Percentiles rank a stretch among this genome's conserved stretches.
Evolutionary conservation across 2,329 filamentous ascomycete species (phyloP).

Genomic region (Diaporthe vexans): DNA sequence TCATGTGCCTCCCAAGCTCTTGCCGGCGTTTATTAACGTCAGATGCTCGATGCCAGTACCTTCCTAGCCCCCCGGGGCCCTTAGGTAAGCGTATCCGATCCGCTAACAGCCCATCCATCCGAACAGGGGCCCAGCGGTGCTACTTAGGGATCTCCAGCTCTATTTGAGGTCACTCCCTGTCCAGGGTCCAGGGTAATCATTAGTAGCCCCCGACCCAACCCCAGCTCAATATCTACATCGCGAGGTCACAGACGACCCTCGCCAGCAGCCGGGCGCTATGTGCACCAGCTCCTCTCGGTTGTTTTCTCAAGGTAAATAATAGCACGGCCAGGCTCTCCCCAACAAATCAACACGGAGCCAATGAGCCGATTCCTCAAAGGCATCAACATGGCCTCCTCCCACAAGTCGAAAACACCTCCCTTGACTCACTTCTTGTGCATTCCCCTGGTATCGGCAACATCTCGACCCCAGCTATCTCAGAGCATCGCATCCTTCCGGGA

Average conservation of each 20-base stretch:
- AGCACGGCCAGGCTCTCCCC: background rate
- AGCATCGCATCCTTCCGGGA: constrained; percentile 73
- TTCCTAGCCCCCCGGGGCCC: no score
- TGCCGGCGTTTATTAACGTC: constrained; percentile 14
- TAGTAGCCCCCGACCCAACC: background rate
- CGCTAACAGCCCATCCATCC: background rate
- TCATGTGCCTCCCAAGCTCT: background rate
- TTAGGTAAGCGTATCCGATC: background rate
- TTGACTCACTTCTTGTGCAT: constrained; percentile 82
- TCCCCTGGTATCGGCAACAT: constrained; percentile 74
- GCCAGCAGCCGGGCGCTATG: background rate
- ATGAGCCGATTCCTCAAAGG: constrained; percentile 34
- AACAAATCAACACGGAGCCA: background rate
- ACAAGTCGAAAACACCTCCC: constrained; percentile 56
- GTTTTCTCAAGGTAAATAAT: background rate
- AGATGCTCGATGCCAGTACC: constrained; percentile 1
- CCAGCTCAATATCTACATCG: background rate
- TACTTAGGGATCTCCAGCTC: background rate
- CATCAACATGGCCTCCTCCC: constrained; percentile 52
- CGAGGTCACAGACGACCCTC: background rate
- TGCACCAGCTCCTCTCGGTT: background rate
- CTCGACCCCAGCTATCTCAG: constrained; percentile 74
- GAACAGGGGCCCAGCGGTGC: background rate
- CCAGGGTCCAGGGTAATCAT: background rate
- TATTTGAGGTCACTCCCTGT: background rate